Percentiles rank a stretch among this genome's conserved stretches.
Evolutionary conservation across 306 rosid genomes (phyloP).

Genomic region (Canavalia ensiformis): DNA sequence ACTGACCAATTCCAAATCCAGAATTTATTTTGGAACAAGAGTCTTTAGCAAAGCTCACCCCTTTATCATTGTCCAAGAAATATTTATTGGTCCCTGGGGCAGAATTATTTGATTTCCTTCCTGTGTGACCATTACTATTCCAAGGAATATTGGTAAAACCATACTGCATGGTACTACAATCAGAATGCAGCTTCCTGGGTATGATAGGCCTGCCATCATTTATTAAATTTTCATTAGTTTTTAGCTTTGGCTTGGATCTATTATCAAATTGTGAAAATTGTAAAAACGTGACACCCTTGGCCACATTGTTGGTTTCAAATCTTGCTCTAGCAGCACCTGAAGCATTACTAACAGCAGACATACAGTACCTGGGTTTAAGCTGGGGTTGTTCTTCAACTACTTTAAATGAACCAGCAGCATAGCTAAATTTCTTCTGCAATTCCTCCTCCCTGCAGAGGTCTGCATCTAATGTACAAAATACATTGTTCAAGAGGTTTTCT

Average conservation of each 20-base stretch:
- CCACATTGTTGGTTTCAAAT: slow-evolving; percentile 46
- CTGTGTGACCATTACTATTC: slow-evolving; percentile 44
- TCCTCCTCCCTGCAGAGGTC: slow-evolving; percentile 52
- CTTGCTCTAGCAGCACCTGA: slow-evolving; percentile 46
- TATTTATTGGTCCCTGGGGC: slow-evolving; percentile 39
- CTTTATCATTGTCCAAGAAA: slow-evolving; percentile 51
- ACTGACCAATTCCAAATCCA: slow-evolving; percentile 48
- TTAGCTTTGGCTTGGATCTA: slow-evolving; percentile 40
- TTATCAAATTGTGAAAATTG: slow-evolving; percentile 45
- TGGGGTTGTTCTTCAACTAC: slow-evolving; percentile 51
- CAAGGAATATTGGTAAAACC: slow-evolving; percentile 42
- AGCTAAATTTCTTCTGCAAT: slow-evolving; percentile 41
- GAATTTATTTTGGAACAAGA: slow-evolving; percentile 45
- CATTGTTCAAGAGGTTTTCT: slow-evolving; percentile 39
- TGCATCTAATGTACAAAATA: slow-evolving; percentile 48
- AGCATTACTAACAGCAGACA: slow-evolving; percentile 49
- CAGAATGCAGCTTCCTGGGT: slow-evolving; percentile 50
- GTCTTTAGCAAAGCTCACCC: slow-evolving; percentile 45
- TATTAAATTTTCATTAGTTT: slow-evolving; percentile 43
- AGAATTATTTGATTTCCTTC: slow-evolving; percentile 52
- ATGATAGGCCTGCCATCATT: slow-evolving; percentile 40
- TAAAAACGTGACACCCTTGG: slow-evolving; percentile 51
- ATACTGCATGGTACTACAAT: slow-evolving; percentile 48
- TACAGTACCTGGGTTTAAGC: slow-evolving; percentile 50
- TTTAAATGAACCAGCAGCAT: slow-evolving; percentile 48